Percentiles rank a stretch among this genome's conserved stretches.
These are phyloP conservation scores for Orychophragmus violaceus DNA, from an alignment of 345 rosid genomes.

Conservation along the genomic window DNA sequence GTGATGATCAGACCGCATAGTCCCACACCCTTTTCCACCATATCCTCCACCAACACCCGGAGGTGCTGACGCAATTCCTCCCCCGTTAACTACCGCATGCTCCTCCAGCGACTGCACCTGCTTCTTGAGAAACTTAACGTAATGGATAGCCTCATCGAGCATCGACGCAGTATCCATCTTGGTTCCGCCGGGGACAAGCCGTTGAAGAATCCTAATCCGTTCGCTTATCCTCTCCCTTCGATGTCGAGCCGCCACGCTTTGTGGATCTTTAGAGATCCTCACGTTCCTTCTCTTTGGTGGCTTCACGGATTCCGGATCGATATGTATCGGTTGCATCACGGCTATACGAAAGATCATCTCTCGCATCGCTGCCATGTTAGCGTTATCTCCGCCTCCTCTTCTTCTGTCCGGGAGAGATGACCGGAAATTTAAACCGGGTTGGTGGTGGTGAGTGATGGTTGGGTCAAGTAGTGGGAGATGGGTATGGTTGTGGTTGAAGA, in stretches of 20 bases:
- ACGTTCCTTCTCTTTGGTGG: slow-evolving; percentile 87
- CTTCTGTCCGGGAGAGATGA: slow-evolving; percentile 9
- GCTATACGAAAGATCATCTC: slow-evolving; percentile 91
- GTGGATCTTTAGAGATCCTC: slow-evolving; percentile 89
- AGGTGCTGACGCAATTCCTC: slow-evolving; percentile 10
- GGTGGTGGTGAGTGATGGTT: slow-evolving; percentile 21
- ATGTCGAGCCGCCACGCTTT: slow-evolving; percentile 93
- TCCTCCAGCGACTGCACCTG: slow-evolving; percentile 77
- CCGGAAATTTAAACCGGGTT: slow-evolving; percentile 25
- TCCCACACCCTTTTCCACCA: slow-evolving; percentile 46
- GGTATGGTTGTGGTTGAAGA: slow-evolving; percentile 18
- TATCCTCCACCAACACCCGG: slow-evolving; percentile 31
- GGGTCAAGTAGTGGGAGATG: slow-evolving; percentile 29
- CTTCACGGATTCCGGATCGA: slow-evolving; percentile 78
- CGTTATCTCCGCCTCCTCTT: slow-evolving; percentile 5
- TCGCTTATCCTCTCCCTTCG: slow-evolving; percentile 86
- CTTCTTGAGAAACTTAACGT: slow-evolving; percentile 82
- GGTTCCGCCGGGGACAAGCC: slow-evolving; percentile 87
- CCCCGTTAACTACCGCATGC: slow-evolving; percentile 45
- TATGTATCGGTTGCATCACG: slow-evolving; percentile 82
- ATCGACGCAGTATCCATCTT: slow-evolving; percentile 96
- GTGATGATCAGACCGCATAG: slow-evolving; percentile 30
- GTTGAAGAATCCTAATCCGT: slow-evolving; percentile 77
- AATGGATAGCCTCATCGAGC: slow-evolving; percentile 97
- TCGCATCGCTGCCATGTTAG: slow-evolving; percentile 61